Evolutionary conservation across 306 rosid genomes (phyloP).

Genomic region (Fragaria ananassa): DNA sequence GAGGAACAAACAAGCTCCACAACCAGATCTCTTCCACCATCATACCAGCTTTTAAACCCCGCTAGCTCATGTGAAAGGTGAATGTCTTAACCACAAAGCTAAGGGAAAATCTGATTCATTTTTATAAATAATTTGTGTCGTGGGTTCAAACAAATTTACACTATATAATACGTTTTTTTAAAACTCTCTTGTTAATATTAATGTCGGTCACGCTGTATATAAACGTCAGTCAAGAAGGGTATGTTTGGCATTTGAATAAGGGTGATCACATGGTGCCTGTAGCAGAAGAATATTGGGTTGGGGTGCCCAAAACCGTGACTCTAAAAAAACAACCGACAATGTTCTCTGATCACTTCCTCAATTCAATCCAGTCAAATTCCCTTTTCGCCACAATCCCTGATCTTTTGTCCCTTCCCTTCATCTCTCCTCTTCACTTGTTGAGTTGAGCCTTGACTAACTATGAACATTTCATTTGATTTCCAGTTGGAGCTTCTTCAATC

Average conservation of each 20-base stretch:
- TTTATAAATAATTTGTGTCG: too few species aligned
- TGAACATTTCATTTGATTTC: neutral
- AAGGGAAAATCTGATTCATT: too few species aligned
- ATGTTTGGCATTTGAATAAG: neutral
- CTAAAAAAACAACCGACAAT: conserved; percentile 30
- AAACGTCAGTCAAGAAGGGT: neutral
- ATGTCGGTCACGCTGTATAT: too few species aligned
- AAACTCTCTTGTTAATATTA: too few species aligned
- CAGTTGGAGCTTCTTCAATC: conserved; percentile 5
- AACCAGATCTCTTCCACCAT: too few species aligned
- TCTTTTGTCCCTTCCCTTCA: conserved; percentile 7
- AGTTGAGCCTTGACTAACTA: neutral
- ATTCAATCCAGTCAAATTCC: neutral
- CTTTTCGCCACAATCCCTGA: conserved; percentile 20
- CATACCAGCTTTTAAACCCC: too few species aligned
- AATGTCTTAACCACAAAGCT: too few species aligned
- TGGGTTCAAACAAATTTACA: too few species aligned
- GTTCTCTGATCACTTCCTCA: conserved; percentile 4
- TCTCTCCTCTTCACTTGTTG: neutral
- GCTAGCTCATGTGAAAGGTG: too few species aligned
- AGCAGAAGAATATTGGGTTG: conserved; percentile 26
- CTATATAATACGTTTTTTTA: too few species aligned
- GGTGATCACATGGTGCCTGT: conserved; percentile 32
- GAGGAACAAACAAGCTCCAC: too few species aligned
- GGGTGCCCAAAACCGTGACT: conserved; percentile 17